These are phyloP conservation scores for Penicillium subrubescens DNA, from an alignment of 495 filamentous ascomycete species.

Conservation along the genomic window DNA sequence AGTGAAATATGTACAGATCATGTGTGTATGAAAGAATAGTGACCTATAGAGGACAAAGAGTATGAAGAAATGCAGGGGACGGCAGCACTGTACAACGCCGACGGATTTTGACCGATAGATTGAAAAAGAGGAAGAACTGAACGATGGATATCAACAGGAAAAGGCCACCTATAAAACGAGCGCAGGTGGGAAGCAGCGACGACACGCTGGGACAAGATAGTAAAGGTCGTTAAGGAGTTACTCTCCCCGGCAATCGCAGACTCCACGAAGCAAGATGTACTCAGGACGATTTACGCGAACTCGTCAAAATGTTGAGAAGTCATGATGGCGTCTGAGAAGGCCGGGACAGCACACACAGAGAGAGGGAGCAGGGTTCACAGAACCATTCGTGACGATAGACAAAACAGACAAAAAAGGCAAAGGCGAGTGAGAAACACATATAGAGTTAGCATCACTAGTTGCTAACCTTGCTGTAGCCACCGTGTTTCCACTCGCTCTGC, in stretches of 20 bases:
- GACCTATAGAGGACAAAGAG: background rate
- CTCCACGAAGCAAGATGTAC: background rate
- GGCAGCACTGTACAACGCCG: slow-evolving; percentile 19
- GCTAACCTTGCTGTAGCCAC: slow-evolving; percentile 40
- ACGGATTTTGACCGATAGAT: slow-evolving; percentile 10
- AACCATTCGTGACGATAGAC: slow-evolving; percentile 18
- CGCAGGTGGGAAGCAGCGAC: background rate
- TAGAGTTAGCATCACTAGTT: slow-evolving; percentile 19
- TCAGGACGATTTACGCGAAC: background rate
- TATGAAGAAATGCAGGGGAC: background rate
- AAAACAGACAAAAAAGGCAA: background rate
- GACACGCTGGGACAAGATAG: slow-evolving; percentile 7
- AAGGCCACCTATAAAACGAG: background rate
- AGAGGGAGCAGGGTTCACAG: slow-evolving; percentile 13
- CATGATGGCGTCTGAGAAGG: slow-evolving; percentile 11
- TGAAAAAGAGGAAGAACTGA: slow-evolving; percentile 1
- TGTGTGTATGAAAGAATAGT: slow-evolving; percentile 13
- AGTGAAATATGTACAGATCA: slow-evolving; percentile 24
- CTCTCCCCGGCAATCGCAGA: slow-evolving; percentile 15
- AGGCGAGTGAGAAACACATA: background rate
- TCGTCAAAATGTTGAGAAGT: slow-evolving; percentile 3
- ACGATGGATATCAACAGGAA: slow-evolving; percentile 29
- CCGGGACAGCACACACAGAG: slow-evolving; percentile 2
- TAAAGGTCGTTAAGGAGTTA: slow-evolving; percentile 24
- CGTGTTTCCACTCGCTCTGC: slow-evolving; percentile 41